Base-by-base conservation (phyloP, 768 basidiomycete species). In the Terana coerulea region DNA sequence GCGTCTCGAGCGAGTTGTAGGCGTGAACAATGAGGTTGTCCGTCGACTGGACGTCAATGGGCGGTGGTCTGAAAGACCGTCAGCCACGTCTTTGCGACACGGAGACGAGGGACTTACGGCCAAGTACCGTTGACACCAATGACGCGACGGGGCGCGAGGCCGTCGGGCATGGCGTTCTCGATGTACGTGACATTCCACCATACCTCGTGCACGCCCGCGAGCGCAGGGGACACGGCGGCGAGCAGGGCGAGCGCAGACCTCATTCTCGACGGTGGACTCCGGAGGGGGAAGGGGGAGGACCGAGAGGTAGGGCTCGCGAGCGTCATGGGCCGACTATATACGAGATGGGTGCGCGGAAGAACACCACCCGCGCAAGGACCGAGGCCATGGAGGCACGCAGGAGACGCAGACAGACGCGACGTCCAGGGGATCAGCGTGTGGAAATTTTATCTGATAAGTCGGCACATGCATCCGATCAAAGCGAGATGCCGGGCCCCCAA, bases 121-220 rank as follows among this genome's bases (percentile, higher is more conserved):
- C 95, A 98, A 5, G 89, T 87, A 17, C 83, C 81, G 63, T 98
- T 98, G 45, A 97, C 82, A 47, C 94, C 94, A 44, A 97, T 81
- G 44, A 83, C 92, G 8, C 83, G 74, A 42, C 95, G 83, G 11
- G 81, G 72, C 46, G 71, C 79, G 46, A 93, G 79, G 5, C 88
- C 91, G 63, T 95, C 93, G 2, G 95, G 95, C 68, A 85, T 91
- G 40, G 79, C 87, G 53, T 83, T 68, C 24, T 83, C 67, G 48
- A 91, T 84, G 54, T 91, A 95, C 43, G 91, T 87, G 67, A 98
- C 77, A 66, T 97, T 87, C 93, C 93, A 95, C 89, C 89, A 91
- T 12, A 81, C 51, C 60, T 91, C 89, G 2, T 82, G 75, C 14
- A 88, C 73, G 24, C 77, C 85, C n/a, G 83, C 87, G 14, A 79